Base-by-base conservation (phyloP, 1,139 yeast genomes). In the Arxiozyma bovina region DNA sequence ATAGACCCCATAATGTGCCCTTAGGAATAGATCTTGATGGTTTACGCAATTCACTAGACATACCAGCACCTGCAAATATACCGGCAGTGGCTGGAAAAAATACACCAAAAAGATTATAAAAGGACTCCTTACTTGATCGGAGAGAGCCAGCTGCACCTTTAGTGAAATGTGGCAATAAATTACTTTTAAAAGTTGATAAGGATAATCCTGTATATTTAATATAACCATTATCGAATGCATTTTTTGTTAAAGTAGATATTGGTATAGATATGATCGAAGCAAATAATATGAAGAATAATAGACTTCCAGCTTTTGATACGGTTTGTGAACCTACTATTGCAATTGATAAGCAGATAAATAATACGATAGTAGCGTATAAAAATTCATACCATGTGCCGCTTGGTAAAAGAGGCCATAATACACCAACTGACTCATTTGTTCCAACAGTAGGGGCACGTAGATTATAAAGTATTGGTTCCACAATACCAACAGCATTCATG, bases 41-140 rank as follows among this genome's bases (percentile, higher is more conserved):
- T 55, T 78, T 82, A 57, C 80, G 74, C 58, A 93, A 75, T 62
- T 90, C 96, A n/a, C 99, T 98, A 49, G 96, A 89, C 98, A 93
- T 93, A 18, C 96, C 87, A 1, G 98, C 97, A n/a, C 99, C 99
- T 1, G 99, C 98, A 69, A 91, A 86, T 46, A 93, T 91, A 57
- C 99, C 99, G 2, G 98, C 96, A 0, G 98, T 91, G 0, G 99
- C 96, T 17, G 99, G 98, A 74, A 93, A 93, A 69, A 93, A 88
- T 53, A 93, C 87, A 2, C 98, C 98, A 77, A 93, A 93, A 61
- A 93, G 72, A 66, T 87, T 86, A 55, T 84, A 80, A 65, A 91
- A 89, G 1, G 83, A 87, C 69, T 91, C 97, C 22, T 76, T 80
- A 0, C 77, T 75, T 4, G 79, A 75, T 52, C 79, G 72, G 44